Conservation (phyloP, 2,329 filamentous ascomycete species). For the Colletotrichum plurivorum region DNA sequence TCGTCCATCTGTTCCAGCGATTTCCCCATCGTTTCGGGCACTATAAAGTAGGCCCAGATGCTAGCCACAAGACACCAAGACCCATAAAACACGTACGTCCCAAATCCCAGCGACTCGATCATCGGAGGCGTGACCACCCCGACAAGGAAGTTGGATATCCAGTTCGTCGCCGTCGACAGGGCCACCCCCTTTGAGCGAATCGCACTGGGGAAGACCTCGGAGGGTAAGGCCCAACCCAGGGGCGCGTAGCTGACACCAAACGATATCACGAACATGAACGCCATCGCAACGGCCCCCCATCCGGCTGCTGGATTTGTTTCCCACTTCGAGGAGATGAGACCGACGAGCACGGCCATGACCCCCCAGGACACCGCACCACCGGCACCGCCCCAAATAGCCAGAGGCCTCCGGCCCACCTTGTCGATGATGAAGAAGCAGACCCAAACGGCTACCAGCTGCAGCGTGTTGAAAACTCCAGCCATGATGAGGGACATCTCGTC, state of each 20-base stretch:
- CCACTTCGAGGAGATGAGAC: neutral
- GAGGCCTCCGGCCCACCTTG: conserved; percentile 37
- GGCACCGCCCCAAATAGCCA: conserved; percentile 47
- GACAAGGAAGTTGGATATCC: conserved; percentile 63
- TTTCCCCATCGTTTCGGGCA: conserved; percentile 70
- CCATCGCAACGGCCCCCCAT: neutral
- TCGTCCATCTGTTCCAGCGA: conserved; percentile 71
- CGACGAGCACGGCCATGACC: neutral
- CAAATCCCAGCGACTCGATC: conserved; percentile 64
- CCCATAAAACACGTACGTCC: conserved; percentile 73
- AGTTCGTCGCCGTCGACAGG: conserved; percentile 70
- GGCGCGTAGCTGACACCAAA: conserved; percentile 53
- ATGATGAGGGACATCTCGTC: conserved; percentile 48
- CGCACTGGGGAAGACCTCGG: conserved; percentile 71
- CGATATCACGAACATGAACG: too few relatives aligned
- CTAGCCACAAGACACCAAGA: conserved; percentile 63
- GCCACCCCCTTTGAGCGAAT: conserved; percentile 73
- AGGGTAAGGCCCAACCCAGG: conserved; percentile 68
- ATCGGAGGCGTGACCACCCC: conserved; percentile 66
- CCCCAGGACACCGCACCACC: conserved; percentile 37
- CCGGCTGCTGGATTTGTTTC: neutral
- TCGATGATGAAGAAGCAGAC: conserved; percentile 34
- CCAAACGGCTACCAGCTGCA: conserved; percentile 46
- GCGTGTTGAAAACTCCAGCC: conserved; percentile 52
- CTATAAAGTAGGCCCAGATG: conserved; percentile 66